phyloP scores from a whole-genome alignment of 352 stramenopile species.

The Thraustochytrium sp. region DNA sequence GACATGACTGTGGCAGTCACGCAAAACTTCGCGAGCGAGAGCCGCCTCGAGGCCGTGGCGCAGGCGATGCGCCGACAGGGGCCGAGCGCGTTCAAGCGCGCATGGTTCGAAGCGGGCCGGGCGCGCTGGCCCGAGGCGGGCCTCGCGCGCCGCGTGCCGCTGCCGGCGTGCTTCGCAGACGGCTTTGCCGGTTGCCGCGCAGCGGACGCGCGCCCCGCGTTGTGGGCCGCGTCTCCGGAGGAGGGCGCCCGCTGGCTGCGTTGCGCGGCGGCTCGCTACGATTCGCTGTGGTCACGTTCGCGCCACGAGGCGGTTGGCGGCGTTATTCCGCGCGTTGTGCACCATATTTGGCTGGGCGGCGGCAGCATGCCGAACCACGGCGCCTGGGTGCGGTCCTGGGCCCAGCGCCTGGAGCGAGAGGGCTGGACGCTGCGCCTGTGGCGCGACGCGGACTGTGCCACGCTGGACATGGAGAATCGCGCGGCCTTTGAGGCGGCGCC shows the following conservation, averaged over 20 bases:
- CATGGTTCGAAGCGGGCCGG: conserved; percentile 4
- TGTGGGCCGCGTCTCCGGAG: neutral
- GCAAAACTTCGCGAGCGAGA: conserved; percentile 82
- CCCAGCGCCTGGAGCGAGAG: conserved; percentile 48
- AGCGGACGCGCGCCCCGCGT: neutral
- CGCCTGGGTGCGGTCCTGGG: conserved; percentile 58
- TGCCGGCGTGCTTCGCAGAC: neutral
- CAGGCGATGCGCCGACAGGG: conserved; percentile 7
- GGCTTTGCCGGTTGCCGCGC: neutral
- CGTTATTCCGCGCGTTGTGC: conserved; percentile 56
- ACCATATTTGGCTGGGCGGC: conserved; percentile 66
- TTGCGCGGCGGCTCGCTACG: neutral
- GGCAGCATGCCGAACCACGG: conserved; percentile 47
- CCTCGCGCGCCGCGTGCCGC: neutral
- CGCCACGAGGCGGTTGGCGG: neutral
- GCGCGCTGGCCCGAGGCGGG: neutral
- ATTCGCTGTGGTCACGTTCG: neutral
- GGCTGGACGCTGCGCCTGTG: conserved; percentile 55
- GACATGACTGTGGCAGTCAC: conserved; percentile 85
- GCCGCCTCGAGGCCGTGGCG: conserved; percentile 45
- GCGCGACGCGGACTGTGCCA: conserved; percentile 54
- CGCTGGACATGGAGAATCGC: conserved; percentile 53
- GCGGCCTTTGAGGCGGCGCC: conserved; percentile 55
- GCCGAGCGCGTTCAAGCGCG: neutral
- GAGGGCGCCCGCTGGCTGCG: neutral